These are phyloP conservation scores for Nicotiana attenuata DNA, from an alignment of 257 asterid species.

Conservation along the genomic window DNA sequence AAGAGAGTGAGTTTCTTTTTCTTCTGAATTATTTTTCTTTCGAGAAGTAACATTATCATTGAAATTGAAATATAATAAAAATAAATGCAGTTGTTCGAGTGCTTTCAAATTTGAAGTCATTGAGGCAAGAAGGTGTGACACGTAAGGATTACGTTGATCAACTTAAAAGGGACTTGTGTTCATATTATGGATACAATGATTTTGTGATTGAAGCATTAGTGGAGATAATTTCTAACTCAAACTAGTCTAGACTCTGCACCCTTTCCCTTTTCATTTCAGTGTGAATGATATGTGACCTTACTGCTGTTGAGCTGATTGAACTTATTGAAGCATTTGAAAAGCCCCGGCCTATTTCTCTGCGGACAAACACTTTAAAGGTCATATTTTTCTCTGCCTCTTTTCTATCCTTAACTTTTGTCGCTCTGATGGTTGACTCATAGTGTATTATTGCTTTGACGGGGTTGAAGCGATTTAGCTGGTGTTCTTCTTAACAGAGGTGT, in stretches of 20 bases:
- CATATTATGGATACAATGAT: slow-evolving; percentile 89
- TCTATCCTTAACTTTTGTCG: neutral
- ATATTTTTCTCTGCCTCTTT: neutral
- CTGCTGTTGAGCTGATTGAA: slow-evolving; percentile 78
- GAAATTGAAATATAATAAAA: slow-evolving; percentile 13
- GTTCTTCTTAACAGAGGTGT: slow-evolving; percentile 90
- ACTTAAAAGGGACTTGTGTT: slow-evolving; percentile 56
- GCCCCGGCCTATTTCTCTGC: slow-evolving; percentile 82
- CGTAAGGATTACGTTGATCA: slow-evolving; percentile 82
- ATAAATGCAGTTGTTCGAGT: slow-evolving; percentile 68
- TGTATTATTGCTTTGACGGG: neutral
- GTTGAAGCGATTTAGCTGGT: slow-evolving; percentile 89
- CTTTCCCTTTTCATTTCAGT: neutral
- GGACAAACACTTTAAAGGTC: slow-evolving; percentile 89
- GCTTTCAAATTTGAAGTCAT: slow-evolving; percentile 63
- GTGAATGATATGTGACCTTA: slow-evolving; percentile 10
- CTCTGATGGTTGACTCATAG: slow-evolving; percentile 5
- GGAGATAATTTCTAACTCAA: slow-evolving; percentile 46
- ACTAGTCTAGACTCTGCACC: neutral
- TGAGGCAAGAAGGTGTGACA: slow-evolving; percentile 76
- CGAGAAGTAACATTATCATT: neutral
- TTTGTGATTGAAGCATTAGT: slow-evolving; percentile 66
- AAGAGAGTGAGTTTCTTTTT: slow-evolving; percentile 55
- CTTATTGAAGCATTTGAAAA: slow-evolving; percentile 92
- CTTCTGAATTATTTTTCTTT: neutral